These are phyloP conservation scores for Plenodomus biglobosus DNA, from an alignment of 2,329 filamentous ascomycete genomes.

Conservation along the genomic window DNA sequence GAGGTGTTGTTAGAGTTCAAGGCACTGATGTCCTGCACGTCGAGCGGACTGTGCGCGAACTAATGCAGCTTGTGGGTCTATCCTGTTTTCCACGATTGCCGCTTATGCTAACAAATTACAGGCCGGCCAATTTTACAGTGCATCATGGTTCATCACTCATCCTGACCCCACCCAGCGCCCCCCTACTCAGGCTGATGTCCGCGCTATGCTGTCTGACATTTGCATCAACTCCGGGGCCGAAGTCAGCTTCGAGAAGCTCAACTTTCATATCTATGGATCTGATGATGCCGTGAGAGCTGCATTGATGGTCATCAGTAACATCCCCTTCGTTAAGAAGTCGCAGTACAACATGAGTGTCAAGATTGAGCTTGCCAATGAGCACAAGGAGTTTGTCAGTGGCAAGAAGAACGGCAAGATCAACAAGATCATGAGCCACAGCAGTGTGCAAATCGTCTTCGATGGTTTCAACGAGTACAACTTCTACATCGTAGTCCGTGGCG, in stretches of 20 bases:
- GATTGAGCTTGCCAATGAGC: constrained; percentile 97
- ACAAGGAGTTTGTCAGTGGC: constrained; percentile 98
- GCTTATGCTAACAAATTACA: constrained; percentile 42
- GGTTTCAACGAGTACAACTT: constrained; percentile 99
- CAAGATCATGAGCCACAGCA: constrained; percentile 99
- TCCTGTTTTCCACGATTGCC: background rate
- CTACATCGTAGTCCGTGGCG: constrained; percentile 95
- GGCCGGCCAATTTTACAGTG: constrained; percentile 97
- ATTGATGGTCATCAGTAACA: constrained; percentile 89
- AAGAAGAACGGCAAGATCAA: constrained; percentile 99
- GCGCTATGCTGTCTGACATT: constrained; percentile 91
- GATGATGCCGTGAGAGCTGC: constrained; percentile 95
- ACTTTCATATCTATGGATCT: constrained; percentile 91
- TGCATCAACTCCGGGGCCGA: constrained; percentile 96
- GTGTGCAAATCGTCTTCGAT: constrained; percentile 98
- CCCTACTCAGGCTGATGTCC: constrained; percentile 69
- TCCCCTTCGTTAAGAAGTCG: constrained; percentile 82
- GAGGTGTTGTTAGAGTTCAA: constrained; percentile 83
- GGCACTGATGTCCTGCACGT: constrained; percentile 91
- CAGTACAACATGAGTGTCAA: constrained; percentile 96
- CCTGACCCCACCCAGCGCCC: constrained; percentile 66
- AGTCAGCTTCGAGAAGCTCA: constrained; percentile 89
- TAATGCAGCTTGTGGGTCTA: constrained; percentile 81
- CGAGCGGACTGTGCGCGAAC: constrained; percentile 89
- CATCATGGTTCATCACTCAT: constrained; percentile 90